Percentiles rank a stretch among this genome's conserved stretches.
Conservation (phyloP, 495 filamentous ascomycete species). For the Parachaetomium inaequale region DNA sequence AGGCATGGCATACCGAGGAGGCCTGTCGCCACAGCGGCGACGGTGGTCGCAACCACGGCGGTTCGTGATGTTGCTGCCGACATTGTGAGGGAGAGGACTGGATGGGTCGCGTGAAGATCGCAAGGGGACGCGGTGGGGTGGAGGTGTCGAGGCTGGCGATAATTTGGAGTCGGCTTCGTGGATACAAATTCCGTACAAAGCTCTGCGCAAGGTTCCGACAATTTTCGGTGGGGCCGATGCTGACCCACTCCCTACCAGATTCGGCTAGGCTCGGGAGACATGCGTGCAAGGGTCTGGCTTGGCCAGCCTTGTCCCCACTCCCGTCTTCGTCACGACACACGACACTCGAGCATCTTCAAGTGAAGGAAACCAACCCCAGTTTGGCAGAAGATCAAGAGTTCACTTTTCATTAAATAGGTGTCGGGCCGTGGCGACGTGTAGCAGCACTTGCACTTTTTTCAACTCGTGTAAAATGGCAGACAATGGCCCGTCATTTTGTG, state of each 20-base stretch:
- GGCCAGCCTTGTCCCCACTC: too few species aligned
- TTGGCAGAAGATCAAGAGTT: too few species aligned
- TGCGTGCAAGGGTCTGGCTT: too few species aligned
- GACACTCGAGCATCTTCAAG: too few species aligned
- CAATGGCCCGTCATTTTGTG: too few species aligned
- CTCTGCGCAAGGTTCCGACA: not conserved
- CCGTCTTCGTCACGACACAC: too few species aligned
- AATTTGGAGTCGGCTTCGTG: not conserved
- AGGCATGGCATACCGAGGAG: constrained; percentile 58
- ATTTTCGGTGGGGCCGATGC: not conserved
- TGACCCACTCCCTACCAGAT: not conserved
- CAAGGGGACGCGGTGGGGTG: not conserved
- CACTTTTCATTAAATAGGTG: not conserved
- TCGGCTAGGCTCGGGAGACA: too few species aligned
- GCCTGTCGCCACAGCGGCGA: constrained; percentile 71
- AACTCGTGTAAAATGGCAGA: too few species aligned
- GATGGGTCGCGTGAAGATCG: not conserved
- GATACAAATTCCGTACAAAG: not conserved
- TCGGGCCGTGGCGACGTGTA: not conserved
- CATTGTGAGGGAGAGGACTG: constrained; percentile 34
- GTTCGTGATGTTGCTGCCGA: constrained; percentile 56
- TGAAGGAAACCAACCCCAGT: too few species aligned
- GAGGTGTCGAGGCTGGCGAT: not conserved
- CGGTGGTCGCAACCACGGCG: constrained; percentile 67
- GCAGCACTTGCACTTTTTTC: not conserved